Percentiles rank a stretch among this genome's conserved stretches.
Conservation (phyloP, 345 rosid species). For the Geranium brycei region DNA sequence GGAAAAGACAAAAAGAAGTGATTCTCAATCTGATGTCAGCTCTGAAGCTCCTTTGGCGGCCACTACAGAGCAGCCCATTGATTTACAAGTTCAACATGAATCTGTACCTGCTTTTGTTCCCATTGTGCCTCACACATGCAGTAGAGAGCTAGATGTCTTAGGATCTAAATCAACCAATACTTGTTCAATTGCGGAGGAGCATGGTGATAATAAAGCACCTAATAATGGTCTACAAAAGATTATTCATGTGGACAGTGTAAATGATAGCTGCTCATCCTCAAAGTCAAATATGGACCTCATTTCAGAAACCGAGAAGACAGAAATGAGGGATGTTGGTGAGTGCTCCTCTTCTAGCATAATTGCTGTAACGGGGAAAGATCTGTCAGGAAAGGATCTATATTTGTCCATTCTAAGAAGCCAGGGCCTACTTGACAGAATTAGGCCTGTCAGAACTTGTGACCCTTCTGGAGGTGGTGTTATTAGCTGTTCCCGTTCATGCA, state of each 20-base stretch:
- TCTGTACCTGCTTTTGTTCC: conserved; percentile 15
- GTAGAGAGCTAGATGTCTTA: conserved; percentile 11
- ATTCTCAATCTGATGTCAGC: conserved; percentile 31
- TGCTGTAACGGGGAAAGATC: conserved; percentile 16
- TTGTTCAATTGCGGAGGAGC: conserved; percentile 15
- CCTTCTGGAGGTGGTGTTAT: conserved; percentile 17
- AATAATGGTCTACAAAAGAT: conserved; percentile 21
- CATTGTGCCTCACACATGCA: conserved; percentile 10
- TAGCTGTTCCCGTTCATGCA: conserved; percentile 41
- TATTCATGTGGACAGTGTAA: conserved; percentile 36
- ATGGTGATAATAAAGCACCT: conserved; percentile 22
- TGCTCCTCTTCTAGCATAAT: conserved; percentile 52
- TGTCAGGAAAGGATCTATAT: conserved; percentile 32
- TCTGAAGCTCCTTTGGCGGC: conserved; percentile 28
- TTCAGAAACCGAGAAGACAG: conserved; percentile 33
- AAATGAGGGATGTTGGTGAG: conserved; percentile 41
- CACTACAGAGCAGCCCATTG: conserved; percentile 19
- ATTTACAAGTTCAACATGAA: conserved; percentile 13
- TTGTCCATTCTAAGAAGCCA: conserved; percentile 22
- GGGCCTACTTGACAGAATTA: conserved; percentile 22
- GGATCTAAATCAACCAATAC: conserved; percentile 15
- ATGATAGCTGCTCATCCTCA: conserved; percentile 59
- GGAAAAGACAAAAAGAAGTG: conserved; percentile 24
- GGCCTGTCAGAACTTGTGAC: conserved; percentile 11
- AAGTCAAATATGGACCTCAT: conserved; percentile 41